A percentile compares a stretch with the other conserved stretches of the same genome.
These are phyloP conservation scores for Phytophthora lateralis DNA, from an alignment of 352 stramenopile species.

Conservation along the genomic window DNA sequence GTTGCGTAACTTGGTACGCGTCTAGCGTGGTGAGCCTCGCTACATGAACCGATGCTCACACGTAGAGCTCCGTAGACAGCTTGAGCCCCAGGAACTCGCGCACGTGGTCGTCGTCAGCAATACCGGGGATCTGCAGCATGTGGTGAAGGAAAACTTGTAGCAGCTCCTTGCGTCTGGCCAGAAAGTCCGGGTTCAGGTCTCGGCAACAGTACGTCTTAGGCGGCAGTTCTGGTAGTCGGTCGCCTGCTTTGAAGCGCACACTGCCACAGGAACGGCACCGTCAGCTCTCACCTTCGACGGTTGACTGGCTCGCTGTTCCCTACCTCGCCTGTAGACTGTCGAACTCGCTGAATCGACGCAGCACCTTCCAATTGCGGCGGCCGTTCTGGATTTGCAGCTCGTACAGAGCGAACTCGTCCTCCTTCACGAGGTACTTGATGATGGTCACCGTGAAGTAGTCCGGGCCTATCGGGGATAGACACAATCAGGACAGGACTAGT, in stretches of 20 bases:
- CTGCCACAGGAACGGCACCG: slow-evolving; percentile 32
- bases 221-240: slow-evolving; percentile 53
- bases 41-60: slow-evolving; percentile 33
- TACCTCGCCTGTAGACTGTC: slow-evolving; percentile 51
- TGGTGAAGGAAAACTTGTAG: slow-evolving; percentile 67
- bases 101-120: slow-evolving; percentile 58
- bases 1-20: slow-evolving; percentile 6
- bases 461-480: slow-evolving; percentile 37
- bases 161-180: slow-evolving; percentile 51
- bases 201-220: slow-evolving; percentile 77
- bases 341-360: slow-evolving; percentile 81
- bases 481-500: not conserved
- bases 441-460: slow-evolving; percentile 82
- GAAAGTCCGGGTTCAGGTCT: slow-evolving; percentile 75
- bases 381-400: slow-evolving; percentile 76
- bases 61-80: slow-evolving; percentile 63
- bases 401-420: slow-evolving; percentile 60
- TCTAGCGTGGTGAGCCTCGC: slow-evolving; percentile 1
- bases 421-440: slow-evolving; percentile 54
- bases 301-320: not conserved
- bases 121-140: slow-evolving; percentile 65
- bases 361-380: slow-evolving; percentile 66
- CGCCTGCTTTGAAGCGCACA: slow-evolving; percentile 52
- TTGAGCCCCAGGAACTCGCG: slow-evolving; percentile 72
- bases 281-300: slow-evolving; percentile 2